A percentile compares a stretch with the other conserved stretches of the same genome.
These are phyloP conservation scores for Funneliformis mosseae DNA, from an alignment of 192 early-diverging fungal species.

Conservation along the genomic window DNA sequence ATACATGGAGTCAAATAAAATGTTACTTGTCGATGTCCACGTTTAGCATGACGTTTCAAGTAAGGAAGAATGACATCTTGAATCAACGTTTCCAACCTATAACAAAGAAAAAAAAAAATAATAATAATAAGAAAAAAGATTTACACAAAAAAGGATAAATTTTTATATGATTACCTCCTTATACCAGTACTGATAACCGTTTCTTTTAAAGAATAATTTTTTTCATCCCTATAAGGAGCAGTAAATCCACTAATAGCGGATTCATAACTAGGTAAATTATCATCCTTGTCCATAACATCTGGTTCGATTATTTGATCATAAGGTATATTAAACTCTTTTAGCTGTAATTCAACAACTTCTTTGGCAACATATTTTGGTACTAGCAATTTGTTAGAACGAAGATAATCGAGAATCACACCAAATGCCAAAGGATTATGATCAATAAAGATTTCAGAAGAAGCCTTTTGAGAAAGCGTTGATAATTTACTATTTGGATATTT, in stretches of 20 bases:
- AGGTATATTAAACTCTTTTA: conserved; percentile 24
- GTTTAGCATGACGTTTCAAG: conserved; percentile 26
- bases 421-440: conserved; percentile 26
- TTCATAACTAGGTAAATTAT: neutral
- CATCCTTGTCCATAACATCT: neutral
- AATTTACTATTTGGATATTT: neutral
- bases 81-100: conserved; percentile 4
- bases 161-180: neutral
- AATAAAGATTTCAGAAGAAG: conserved; percentile 6
- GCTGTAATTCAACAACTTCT: conserved; percentile 18
- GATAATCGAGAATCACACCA: conserved; percentile 11
- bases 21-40: conserved; percentile 24
- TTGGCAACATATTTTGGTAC: conserved; percentile 9
- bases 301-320: neutral
- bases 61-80: conserved; percentile 19
- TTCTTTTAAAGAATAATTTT: conserved; percentile 8
- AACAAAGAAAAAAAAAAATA: neutral
- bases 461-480: neutral
- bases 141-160: neutral
- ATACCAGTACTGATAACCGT: neutral
- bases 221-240: neutral
- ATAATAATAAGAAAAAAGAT: neutral
- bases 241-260: neutral
- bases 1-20: conserved; percentile 5
- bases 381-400: neutral